These are phyloP conservation scores for Aphanomyces stellatus DNA, from an alignment of 352 stramenopile species.

Conservation along the genomic window DNA sequence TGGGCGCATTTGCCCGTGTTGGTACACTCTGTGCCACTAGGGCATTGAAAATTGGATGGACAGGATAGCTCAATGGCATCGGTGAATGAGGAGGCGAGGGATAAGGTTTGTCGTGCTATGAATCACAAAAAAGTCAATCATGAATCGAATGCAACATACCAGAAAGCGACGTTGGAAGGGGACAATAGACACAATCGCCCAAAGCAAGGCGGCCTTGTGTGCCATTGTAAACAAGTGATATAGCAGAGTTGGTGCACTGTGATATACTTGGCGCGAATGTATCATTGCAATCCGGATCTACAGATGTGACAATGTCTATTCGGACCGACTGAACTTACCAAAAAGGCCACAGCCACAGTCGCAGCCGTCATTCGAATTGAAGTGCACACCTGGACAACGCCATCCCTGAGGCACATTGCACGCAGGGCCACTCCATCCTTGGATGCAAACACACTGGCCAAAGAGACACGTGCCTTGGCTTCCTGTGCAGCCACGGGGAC, in stretches of 20 bases:
- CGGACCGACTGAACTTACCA: neutral
- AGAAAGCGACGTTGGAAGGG: neutral
- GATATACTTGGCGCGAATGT: neutral
- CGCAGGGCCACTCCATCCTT: conserved; percentile 1
- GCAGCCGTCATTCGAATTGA: conserved; percentile 11
- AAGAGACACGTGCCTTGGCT: neutral
- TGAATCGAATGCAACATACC: neutral
- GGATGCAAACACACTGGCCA: neutral
- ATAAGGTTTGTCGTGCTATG: too few species aligned
- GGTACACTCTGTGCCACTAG: neutral
- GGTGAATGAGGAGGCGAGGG: too few species aligned
- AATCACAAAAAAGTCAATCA: too few species aligned
- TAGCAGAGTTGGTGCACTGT: neutral
- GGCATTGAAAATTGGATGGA: neutral
- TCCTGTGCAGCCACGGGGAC: neutral
- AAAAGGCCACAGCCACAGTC: conserved; percentile 18
- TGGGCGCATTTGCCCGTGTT: neutral
- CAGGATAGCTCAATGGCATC: neutral
- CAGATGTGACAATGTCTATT: neutral
- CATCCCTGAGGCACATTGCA: conserved; percentile 8
- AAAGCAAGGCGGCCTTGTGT: neutral
- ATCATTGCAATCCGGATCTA: conserved; percentile 10
- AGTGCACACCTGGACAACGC: conserved; percentile 1
- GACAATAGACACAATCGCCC: conserved; percentile 5
- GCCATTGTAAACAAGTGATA: neutral